Evolutionary conservation across 2,329 filamentous ascomycete species (phyloP).

Genomic region (Pyricularia sp.): DNA sequence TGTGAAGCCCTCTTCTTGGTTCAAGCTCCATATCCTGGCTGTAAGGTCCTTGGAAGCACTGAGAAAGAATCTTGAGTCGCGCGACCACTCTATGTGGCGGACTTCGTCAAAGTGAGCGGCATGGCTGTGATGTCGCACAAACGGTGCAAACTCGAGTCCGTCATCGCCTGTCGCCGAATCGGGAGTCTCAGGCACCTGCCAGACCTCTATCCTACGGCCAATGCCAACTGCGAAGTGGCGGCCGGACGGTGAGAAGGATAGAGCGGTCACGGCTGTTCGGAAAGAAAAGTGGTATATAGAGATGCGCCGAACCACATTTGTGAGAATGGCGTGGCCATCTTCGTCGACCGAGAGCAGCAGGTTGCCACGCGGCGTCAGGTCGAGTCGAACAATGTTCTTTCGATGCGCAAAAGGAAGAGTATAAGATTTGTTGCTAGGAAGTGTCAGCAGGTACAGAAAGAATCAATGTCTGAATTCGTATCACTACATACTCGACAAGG

Average conservation of each 20-base stretch:
- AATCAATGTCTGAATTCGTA: background rate
- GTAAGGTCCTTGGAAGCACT: slow-evolving; percentile 89
- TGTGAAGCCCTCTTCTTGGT: slow-evolving; percentile 77
- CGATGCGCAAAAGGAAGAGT: slow-evolving; percentile 87
- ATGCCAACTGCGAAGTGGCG: slow-evolving; percentile 84
- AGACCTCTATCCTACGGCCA: slow-evolving; percentile 83
- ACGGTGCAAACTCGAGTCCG: slow-evolving; percentile 80
- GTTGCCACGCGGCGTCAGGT: slow-evolving; percentile 83
- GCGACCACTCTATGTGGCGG: slow-evolving; percentile 85
- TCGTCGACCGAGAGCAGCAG: slow-evolving; percentile 89
- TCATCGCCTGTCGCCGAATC: slow-evolving; percentile 63
- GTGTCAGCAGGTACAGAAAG: slow-evolving; percentile 15
- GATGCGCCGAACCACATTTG: slow-evolving; percentile 78
- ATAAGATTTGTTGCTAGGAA: slow-evolving; percentile 70
- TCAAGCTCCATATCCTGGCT: slow-evolving; percentile 87
- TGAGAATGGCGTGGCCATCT: slow-evolving; percentile 87
- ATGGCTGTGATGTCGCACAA: slow-evolving; percentile 79
- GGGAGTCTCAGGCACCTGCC: slow-evolving; percentile 88
- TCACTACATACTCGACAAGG: slow-evolving; percentile 66
- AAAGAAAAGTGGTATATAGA: slow-evolving; percentile 95
- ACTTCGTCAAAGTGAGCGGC: slow-evolving; percentile 84
- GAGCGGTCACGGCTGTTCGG: slow-evolving; percentile 67
- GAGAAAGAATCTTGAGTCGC: slow-evolving; percentile 90
- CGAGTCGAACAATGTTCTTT: slow-evolving; percentile 83
- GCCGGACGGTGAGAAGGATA: slow-evolving; percentile 86